phyloP scores from a whole-genome alignment of 2,329 filamentous ascomycete species.

The Venturia pyrina region DNA sequence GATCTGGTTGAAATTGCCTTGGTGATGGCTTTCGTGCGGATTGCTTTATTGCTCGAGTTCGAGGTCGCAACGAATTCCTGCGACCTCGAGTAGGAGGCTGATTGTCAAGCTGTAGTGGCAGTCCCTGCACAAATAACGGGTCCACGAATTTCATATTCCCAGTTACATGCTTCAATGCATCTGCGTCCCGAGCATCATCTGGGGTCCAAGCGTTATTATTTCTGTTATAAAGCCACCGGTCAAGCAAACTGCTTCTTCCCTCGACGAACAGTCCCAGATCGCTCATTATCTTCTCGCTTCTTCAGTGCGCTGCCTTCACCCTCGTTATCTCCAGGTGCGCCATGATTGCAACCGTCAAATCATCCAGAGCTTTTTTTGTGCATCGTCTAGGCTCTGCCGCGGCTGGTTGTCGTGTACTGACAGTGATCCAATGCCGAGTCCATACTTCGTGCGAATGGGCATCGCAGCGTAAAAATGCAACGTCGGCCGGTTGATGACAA shows the following conservation, averaged over 20 bases:
- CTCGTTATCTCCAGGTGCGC: slow-evolving; percentile 15
- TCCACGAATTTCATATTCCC: neutral
- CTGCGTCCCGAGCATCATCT: neutral
- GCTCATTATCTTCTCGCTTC: slow-evolving; percentile 14
- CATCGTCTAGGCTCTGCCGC: slow-evolving; percentile 14
- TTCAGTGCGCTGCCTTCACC: slow-evolving; percentile 13
- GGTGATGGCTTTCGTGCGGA: no score
- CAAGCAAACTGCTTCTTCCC: slow-evolving; percentile 7
- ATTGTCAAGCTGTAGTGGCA: neutral
- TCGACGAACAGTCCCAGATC: slow-evolving; percentile 16
- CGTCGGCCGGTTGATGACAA: slow-evolving; percentile 21
- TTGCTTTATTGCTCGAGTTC: no score
- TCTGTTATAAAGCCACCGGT: neutral
- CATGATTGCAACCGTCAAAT: slow-evolving; percentile 15
- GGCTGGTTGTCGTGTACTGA: slow-evolving; percentile 24
- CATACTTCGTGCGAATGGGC: slow-evolving; percentile 18
- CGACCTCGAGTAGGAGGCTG: neutral
- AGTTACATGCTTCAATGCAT: neutral
- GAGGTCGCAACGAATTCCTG: neutral
- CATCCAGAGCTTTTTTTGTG: slow-evolving; percentile 15
- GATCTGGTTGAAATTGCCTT: neutral
- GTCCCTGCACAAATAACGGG: neutral
- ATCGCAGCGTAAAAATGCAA: slow-evolving; percentile 25
- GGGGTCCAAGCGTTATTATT: neutral
- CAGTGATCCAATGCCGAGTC: slow-evolving; percentile 23